Base-by-base conservation (phyloP, 2,329 filamentous ascomycete genomes). In the Ophiostoma ips region DNA sequence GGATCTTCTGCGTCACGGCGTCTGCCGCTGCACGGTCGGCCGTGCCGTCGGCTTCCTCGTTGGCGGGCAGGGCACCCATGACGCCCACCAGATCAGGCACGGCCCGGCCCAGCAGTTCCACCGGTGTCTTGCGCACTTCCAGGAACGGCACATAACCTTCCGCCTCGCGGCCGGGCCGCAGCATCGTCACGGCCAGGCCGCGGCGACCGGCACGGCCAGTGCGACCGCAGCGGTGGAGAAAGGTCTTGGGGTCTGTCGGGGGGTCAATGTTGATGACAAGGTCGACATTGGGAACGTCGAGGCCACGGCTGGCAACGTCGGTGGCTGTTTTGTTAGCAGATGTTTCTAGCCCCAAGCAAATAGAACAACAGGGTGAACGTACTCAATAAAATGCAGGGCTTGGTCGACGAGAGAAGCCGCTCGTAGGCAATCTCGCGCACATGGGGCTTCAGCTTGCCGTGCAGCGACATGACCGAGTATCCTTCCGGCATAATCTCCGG, bases 281-380 rank as follows among this genome's bases (percentile, higher is more conserved):
- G 61, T 96, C 90, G 40, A 95, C 88, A 49, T 87, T 79, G 0
- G 89, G 88, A 48, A 96, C 92, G 62, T 96, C 90, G 2, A 96
- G 74, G 15, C 90, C 90, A 50, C 90, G 79, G 2, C 89, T 87
- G 2, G 89, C 87, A 16, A 95, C 79, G 62, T 95, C 89, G 16
- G 92, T 96, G n/a, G 53, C 54, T 56, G 13, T 33, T 15, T 41
- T 21, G 46, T 49, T 31, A 50, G 51, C 16, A 37, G 8, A 9
- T 21, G 24, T 2, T 21, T 24, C 15, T 19, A 21, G 5, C 15
- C 24, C 13, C 5, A 10, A 19, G 5, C n/a, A 13, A 37, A 34
- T 4, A 18, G 3, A 19, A 43, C n/a, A 36, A 10, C 19, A 37
- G 7, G 13, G 16, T 18, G 15, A n/a, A 48, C 55, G 1, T 51